Evolutionary conservation across 106 monocot genomes (phyloP).

Genomic region (Amphibolis antarctica): DNA sequence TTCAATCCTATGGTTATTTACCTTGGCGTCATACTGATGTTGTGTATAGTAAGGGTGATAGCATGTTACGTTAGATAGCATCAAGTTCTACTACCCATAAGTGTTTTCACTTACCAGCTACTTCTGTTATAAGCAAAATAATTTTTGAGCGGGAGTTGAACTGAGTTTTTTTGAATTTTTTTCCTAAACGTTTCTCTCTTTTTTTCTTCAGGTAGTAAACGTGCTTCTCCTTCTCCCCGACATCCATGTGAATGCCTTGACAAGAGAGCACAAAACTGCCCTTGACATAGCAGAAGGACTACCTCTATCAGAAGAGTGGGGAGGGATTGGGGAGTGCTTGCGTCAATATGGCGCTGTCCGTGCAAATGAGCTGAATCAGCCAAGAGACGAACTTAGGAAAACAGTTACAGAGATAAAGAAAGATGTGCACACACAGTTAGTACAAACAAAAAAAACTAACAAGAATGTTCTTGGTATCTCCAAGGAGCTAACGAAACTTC

Average conservation of each 20-base stretch:
- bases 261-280: slow-evolving; percentile 54
- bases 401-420: slow-evolving; percentile 71
- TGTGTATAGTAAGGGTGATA: too few species aligned
- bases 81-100: too few species aligned
- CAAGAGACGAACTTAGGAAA: slow-evolving; percentile 38
- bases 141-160: too few species aligned
- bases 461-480: slow-evolving; percentile 50
- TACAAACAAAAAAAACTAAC: slow-evolving; percentile 49
- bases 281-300: slow-evolving; percentile 40
- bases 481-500: slow-evolving; percentile 52
- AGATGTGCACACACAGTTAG: slow-evolving; percentile 51
- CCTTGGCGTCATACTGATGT: too few species aligned
- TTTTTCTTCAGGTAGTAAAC: slow-evolving; percentile 26
- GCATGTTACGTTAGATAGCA: too few species aligned
- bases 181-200: not conserved
- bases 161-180: too few species aligned
- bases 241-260: slow-evolving; percentile 51
- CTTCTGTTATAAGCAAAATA: too few species aligned
- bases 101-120: too few species aligned
- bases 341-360: slow-evolving; percentile 12
- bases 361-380: slow-evolving; percentile 20
- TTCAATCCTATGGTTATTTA: too few species aligned
- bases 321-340: slow-evolving; percentile 10
- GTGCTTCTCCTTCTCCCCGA: slow-evolving; percentile 37
- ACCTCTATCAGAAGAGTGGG: slow-evolving; percentile 11